These are phyloP conservation scores for Geranomyces michiganensis DNA, from an alignment of 192 early-diverging fungal species.

Conservation along the genomic window DNA sequence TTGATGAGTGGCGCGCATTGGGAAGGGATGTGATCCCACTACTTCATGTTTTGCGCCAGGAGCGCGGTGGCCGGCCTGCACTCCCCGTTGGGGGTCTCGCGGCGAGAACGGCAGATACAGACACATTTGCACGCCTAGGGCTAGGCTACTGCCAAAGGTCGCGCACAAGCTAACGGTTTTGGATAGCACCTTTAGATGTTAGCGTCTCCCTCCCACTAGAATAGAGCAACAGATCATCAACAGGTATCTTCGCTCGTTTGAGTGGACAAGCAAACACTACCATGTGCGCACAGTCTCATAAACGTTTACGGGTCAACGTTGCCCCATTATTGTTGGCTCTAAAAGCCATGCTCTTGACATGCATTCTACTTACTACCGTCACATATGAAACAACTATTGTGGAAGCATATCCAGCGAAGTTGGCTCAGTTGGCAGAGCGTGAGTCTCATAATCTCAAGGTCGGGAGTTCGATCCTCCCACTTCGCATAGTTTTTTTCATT, in stretches of 20 bases:
- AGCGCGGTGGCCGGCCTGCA: background rate
- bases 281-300: too few species aligned
- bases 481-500: slow-evolving; percentile 11
- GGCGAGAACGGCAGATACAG: background rate
- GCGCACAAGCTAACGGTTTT: background rate
- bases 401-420: too few species aligned
- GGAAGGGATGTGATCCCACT: slow-evolving; percentile 46
- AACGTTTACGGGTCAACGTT: too few species aligned
- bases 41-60: slow-evolving; percentile 29
- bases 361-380: too few species aligned
- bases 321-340: too few species aligned
- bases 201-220: too few species aligned
- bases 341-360: too few species aligned
- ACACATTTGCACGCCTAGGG: slow-evolving; percentile 1
- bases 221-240: too few species aligned
- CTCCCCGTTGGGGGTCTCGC: background rate
- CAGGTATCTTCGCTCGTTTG: too few species aligned
- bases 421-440: slow-evolving; percentile 40
- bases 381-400: too few species aligned
- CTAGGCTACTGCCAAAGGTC: background rate
- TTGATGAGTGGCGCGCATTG: slow-evolving; percentile 37
- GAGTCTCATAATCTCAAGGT: slow-evolving; percentile 41
- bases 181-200: too few species aligned
- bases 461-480: slow-evolving; percentile 37
- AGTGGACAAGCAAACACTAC: too few species aligned